These are phyloP conservation scores for Alectoria sarmentosa DNA, from an alignment of 495 filamentous ascomycete species.

Conservation along the genomic window DNA sequence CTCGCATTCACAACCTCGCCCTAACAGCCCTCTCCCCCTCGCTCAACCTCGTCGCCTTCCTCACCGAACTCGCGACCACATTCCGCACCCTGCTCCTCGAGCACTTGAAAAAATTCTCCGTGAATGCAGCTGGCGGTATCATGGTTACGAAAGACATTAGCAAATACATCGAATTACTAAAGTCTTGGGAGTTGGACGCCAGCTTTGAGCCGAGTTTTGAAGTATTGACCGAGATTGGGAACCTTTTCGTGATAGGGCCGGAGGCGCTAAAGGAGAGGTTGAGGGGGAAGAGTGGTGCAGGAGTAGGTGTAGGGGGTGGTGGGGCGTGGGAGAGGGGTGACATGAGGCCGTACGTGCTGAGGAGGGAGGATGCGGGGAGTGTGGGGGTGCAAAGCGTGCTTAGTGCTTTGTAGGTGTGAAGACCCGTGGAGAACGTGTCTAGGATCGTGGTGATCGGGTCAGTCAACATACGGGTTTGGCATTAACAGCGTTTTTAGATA, in stretches of 20 bases:
- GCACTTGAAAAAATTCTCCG: slow-evolving; percentile 88
- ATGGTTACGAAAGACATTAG: slow-evolving; percentile 96
- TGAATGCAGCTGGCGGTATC: slow-evolving; percentile 84
- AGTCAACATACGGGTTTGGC: background rate
- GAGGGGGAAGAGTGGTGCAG: slow-evolving; percentile 37
- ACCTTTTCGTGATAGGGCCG: slow-evolving; percentile 87
- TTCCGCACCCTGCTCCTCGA: slow-evolving; percentile 72
- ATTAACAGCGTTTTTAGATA: background rate
- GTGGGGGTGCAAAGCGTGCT: slow-evolving; percentile 77
- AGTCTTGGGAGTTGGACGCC: slow-evolving; percentile 68
- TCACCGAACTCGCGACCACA: slow-evolving; percentile 77
- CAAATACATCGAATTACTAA: slow-evolving; percentile 76
- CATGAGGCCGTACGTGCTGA: slow-evolving; percentile 74
- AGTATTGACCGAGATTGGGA: slow-evolving; percentile 87
- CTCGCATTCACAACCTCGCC: slow-evolving; percentile 52
- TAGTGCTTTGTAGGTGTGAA: slow-evolving; percentile 38
- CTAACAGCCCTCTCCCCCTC: slow-evolving; percentile 65
- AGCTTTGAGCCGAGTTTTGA: slow-evolving; percentile 63
- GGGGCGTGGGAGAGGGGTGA: slow-evolving; percentile 39
- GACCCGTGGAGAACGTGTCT: background rate
- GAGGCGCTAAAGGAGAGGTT: slow-evolving; percentile 81
- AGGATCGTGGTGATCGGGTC: background rate
- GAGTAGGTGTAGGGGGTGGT: slow-evolving; percentile 22
- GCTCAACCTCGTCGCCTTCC: slow-evolving; percentile 67
- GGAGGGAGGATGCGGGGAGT: slow-evolving; percentile 73